Evolutionary conservation across 805 yeast species (phyloP).

Genomic region (Schwanniomyces yamadae): DNA sequence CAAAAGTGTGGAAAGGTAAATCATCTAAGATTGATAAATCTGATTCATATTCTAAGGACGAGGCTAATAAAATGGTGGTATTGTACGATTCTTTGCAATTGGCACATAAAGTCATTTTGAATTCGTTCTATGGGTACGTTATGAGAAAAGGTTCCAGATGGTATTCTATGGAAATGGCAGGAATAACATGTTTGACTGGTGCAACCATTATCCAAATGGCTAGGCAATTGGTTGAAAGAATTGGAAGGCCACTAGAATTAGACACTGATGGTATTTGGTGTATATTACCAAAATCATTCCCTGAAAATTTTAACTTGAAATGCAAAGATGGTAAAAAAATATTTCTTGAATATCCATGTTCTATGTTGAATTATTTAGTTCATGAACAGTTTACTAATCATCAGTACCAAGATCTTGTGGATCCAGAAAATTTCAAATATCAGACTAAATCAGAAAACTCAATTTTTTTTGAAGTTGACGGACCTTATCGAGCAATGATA

Average conservation of each 20-base stretch:
- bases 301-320: conserved; percentile 77
- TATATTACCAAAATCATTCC: conserved; percentile 88
- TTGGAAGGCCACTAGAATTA: conserved; percentile 92
- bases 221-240: conserved; percentile 79
- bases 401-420: conserved; percentile 86
- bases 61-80: conserved; percentile 91
- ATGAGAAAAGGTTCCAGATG: conserved; percentile 99
- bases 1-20: conserved; percentile 92
- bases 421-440: conserved; percentile 65
- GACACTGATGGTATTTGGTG: conserved; percentile 99
- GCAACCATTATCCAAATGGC: conserved; percentile 99
- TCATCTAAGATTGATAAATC: conserved; percentile 48
- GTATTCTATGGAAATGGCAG: conserved; percentile 99
- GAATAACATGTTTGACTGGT: conserved; percentile 96
- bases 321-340: conserved; percentile 76
- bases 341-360: conserved; percentile 86
- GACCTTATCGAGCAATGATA: conserved; percentile 97
- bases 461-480: conserved; percentile 97
- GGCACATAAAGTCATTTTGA: conserved; percentile 94
- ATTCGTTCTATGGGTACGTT: conserved; percentile 96
- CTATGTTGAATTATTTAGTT: conserved; percentile 91
- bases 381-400: conserved; percentile 90
- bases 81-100: conserved; percentile 92
- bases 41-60: conserved; percentile 70
- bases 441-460: conserved; percentile 85